Base-by-base conservation (phyloP, 495 filamentous ascomycete genomes). In the Aspergillus funiculosus region DNA sequence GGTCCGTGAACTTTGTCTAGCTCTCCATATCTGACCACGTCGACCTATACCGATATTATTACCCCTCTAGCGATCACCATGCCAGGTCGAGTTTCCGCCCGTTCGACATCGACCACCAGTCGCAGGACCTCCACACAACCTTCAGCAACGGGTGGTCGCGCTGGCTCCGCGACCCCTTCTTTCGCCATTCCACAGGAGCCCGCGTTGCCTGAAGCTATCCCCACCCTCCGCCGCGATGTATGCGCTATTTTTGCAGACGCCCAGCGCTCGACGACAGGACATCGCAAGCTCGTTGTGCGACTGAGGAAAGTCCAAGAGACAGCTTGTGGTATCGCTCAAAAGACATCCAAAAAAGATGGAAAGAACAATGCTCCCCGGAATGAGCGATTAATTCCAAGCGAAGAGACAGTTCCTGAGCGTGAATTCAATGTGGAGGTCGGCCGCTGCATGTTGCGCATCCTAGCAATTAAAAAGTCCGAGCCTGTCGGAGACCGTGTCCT, bases 381-480 rank as follows among this genome's bases (percentile, higher is more conserved):
- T 47, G 61, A 71, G 24, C 43, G 58, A 19, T 69, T 75, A 54
- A 53, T 72, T 31, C 63, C 68, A 1, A 52, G 54, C 4, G 71
- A 67, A 20, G 74, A 78, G 51, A 82, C 81, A 2, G 80, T 87
- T 50, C 80, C 82, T 6, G 91, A 95, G 60, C 75, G 81, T 29
- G 83, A 92, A 42, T 97, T 98, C 67, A 92, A 89, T 49, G 67
- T 75, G 34, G 94, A 96, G 64, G 79, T 96, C 24, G 74, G 75
- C 24, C 74, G 89, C 58, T 95, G 89, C 55, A 75, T 95, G 27
- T 67, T 91, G 44, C 77, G 90, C 29, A 73, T 90, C 43, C 75
- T 97, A 69, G 72, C 80, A 2, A 83, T 97, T 19, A 95, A 94
- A 73, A 96, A 95, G 73, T 84, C 83, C 26, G 92, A 99, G 67